Evolutionary conservation across 371 early-diverging fungal genomes (phyloP).

Genomic region (Umbelopsis sp.): DNA sequence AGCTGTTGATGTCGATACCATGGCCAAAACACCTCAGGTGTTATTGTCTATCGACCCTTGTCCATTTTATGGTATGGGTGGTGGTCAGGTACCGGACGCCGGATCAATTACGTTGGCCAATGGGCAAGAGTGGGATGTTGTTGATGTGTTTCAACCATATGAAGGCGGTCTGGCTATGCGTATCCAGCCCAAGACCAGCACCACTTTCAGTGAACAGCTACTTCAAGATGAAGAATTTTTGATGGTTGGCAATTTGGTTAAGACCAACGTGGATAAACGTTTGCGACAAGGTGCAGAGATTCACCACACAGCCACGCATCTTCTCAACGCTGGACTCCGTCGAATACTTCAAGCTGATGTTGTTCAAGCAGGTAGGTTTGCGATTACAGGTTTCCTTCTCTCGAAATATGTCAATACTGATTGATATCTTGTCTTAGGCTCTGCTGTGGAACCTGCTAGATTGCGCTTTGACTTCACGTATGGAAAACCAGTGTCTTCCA

Average conservation of each 20-base stretch:
- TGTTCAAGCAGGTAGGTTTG: slow-evolving; percentile 66
- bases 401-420: not conserved
- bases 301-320: slow-evolving; percentile 83
- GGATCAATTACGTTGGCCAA: slow-evolving; percentile 56
- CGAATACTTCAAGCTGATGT: slow-evolving; percentile 60
- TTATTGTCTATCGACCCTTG: slow-evolving; percentile 69
- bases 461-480: slow-evolving; percentile 79
- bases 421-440: slow-evolving; percentile 38
- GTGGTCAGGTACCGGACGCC: slow-evolving; percentile 74
- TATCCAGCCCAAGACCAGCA: slow-evolving; percentile 22
- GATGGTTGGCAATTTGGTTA: slow-evolving; percentile 41
- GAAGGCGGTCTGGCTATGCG: slow-evolving; percentile 50
- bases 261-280: slow-evolving; percentile 53
- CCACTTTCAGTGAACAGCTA: slow-evolving; percentile 21
- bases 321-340: slow-evolving; percentile 72
- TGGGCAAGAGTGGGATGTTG: slow-evolving; percentile 51
- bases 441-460: slow-evolving; percentile 64
- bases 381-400: not conserved
- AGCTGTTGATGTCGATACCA: slow-evolving; percentile 39
- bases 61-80: slow-evolving; percentile 77
- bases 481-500: slow-evolving; percentile 56
- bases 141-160: slow-evolving; percentile 61
- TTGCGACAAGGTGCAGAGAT: slow-evolving; percentile 66
- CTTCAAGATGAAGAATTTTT: not conserved
- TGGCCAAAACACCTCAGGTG: slow-evolving; percentile 32